These are phyloP conservation scores for Ceratocystis eucalypticola DNA, from an alignment of 2,329 filamentous ascomycete genomes.

Conservation along the genomic window DNA sequence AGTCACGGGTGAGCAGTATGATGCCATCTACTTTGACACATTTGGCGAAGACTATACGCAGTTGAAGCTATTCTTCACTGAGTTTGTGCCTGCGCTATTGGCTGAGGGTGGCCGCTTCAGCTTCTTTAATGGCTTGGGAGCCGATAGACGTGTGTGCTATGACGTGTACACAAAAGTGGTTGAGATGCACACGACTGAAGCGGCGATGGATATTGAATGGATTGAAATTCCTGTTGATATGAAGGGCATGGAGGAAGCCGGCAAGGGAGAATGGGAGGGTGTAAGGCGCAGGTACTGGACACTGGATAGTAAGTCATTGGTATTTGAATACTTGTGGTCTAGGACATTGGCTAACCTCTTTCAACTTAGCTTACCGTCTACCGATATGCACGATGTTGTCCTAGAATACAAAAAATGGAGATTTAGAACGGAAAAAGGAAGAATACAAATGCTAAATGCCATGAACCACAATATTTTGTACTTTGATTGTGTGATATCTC, in stretches of 20 bases:
- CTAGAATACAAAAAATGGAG: constrained; percentile 26
- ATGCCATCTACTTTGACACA: constrained; percentile 94
- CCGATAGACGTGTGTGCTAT: constrained; percentile 84
- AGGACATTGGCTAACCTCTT: constrained; percentile 23
- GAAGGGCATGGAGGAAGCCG: constrained; percentile 47
- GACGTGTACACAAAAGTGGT: constrained; percentile 90
- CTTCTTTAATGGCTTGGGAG: constrained; percentile 84
- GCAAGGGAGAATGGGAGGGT: constrained; percentile 71
- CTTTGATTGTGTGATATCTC: not conserved
- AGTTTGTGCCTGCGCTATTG: constrained; percentile 69
- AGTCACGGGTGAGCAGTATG: constrained; percentile 55
- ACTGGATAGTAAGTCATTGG: constrained; percentile 46
- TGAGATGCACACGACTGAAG: constrained; percentile 80
- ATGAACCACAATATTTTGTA: constrained; percentile 15
- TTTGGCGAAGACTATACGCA: constrained; percentile 89
- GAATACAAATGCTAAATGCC: constrained; percentile 2
- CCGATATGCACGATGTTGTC: constrained; percentile 63
- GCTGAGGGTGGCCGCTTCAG: constrained; percentile 62
- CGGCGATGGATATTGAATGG: constrained; percentile 83
- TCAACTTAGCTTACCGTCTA: constrained; percentile 48
- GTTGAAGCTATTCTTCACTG: constrained; percentile 74
- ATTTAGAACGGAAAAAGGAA: not conserved
- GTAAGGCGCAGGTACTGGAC: constrained; percentile 85
- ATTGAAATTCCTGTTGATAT: constrained; percentile 60
- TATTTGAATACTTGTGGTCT: constrained; percentile 12